Percentiles rank a stretch among this genome's conserved stretches.
Evolutionary conservation across 1,284 basidiomycete species (phyloP).

Genomic region (Ganoderma lingzhi): DNA sequence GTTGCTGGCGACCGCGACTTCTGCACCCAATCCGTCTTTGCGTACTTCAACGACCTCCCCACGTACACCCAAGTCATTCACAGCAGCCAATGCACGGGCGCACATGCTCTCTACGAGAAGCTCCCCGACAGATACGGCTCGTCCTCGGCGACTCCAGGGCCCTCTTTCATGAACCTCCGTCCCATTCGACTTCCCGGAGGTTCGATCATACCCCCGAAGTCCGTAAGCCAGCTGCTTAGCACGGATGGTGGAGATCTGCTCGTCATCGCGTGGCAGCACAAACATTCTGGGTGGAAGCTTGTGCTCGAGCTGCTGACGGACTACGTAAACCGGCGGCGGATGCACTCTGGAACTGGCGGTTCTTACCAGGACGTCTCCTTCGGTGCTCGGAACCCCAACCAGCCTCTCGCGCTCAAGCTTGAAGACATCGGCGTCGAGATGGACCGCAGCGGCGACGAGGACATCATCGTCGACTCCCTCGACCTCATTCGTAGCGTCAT

Average conservation of each 20-base stretch:
- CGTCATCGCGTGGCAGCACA: conserved; percentile 83
- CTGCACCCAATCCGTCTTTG: conserved; percentile 74
- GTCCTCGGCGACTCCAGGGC: conserved; percentile 55
- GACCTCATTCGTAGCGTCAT: conserved; percentile 84
- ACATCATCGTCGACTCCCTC: conserved; percentile 73
- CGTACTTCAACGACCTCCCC: conserved; percentile 76
- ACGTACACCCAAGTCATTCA: conserved; percentile 82
- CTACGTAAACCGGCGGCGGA: conserved; percentile 67
- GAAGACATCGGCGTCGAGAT: conserved; percentile 78
- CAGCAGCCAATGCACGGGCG: conserved; percentile 60
- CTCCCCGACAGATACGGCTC: conserved; percentile 67
- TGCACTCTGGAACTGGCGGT: conserved; percentile 45
- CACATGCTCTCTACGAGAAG: conserved; percentile 75
- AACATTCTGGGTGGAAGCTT: conserved; percentile 85
- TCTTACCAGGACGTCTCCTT: conserved; percentile 62
- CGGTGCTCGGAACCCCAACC: conserved; percentile 46
- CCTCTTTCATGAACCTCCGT: conserved; percentile 71
- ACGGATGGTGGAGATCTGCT: conserved; percentile 75
- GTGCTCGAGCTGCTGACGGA: conserved; percentile 80
- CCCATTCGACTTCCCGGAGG: conserved; percentile 81
- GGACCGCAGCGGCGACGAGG: conserved; percentile 61
- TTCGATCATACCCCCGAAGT: conserved; percentile 69
- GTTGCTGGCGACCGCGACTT: conserved; percentile 53
- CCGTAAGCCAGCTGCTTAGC: conserved; percentile 76
- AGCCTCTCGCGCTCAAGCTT: conserved; percentile 57